Evolutionary conservation across 805 yeast genomes (phyloP).

Genomic region (Helenozyma baotianmanensis): DNA sequence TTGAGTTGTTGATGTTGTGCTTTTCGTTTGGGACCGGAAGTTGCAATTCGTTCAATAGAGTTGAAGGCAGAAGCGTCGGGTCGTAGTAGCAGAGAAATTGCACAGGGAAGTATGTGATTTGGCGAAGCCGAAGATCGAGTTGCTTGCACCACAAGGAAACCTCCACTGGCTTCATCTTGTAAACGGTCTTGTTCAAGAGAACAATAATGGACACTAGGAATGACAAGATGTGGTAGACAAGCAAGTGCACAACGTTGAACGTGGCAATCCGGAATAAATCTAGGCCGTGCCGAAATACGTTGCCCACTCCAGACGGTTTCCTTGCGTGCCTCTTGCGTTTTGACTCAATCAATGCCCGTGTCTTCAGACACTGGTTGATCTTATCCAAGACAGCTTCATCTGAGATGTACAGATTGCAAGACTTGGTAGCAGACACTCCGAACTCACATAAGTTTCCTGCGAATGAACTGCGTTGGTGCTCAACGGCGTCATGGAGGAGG

Average conservation of each 20-base stretch:
- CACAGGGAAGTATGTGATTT: conserved; percentile 70
- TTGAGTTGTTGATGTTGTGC: conserved; percentile 38
- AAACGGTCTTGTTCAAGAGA: conserved; percentile 24
- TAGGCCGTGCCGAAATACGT: no score
- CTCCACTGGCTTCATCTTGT: conserved; percentile 27
- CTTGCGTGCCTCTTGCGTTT: no score
- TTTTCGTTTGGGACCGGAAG: conserved; percentile 33
- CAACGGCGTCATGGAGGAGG: conserved; percentile 52
- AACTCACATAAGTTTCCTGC: no score
- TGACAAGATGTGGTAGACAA: conserved; percentile 12
- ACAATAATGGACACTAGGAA: conserved; percentile 12
- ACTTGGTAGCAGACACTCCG: no score
- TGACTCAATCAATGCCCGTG: neutral
- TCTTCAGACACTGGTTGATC: conserved; percentile 26
- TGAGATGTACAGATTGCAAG: conserved; percentile 16
- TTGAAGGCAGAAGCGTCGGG: conserved; percentile 27
- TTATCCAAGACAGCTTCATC: conserved; percentile 29
- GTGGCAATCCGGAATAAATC: no score
- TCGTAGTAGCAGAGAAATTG: conserved; percentile 63
- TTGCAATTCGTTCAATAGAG: conserved; percentile 41
- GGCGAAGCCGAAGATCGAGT: conserved; percentile 71
- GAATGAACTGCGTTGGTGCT: no score
- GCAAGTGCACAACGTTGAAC: conserved; percentile 3
- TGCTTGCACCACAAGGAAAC: conserved; percentile 69
- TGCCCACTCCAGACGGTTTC: no score